These are phyloP conservation scores for Eimeria praecox DNA, from an alignment of 169 alveolate species.

Conservation along the genomic window DNA sequence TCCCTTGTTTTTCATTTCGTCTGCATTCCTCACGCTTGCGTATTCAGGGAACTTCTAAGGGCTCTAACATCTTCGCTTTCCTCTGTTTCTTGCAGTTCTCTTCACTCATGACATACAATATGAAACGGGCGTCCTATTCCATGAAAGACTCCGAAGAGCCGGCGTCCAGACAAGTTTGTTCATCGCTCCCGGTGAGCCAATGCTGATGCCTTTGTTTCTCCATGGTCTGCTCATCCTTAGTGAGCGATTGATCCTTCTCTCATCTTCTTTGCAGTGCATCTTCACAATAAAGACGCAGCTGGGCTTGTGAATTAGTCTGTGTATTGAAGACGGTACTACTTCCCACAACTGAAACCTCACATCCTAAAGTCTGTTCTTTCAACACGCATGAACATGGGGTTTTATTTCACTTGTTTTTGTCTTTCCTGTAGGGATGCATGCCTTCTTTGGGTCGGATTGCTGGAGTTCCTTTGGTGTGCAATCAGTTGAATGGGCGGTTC, in stretches of 20 bases:
- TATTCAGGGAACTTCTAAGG: too few species aligned
- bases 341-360: too few species aligned
- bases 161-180: conserved; percentile 77
- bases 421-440: conserved; percentile 74
- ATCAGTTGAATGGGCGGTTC: conserved; percentile 75
- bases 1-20: neutral
- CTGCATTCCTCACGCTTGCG: too few species aligned
- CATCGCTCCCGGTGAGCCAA: conserved; percentile 78
- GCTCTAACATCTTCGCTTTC: too few species aligned
- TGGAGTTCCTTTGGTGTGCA: conserved; percentile 74
- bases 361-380: too few species aligned
- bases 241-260: neutral
- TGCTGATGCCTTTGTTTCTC: too few species aligned
- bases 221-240: too few species aligned
- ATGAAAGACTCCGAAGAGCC: conserved; percentile 66
- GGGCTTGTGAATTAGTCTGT: too few species aligned
- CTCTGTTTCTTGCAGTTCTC: conserved; percentile 56
- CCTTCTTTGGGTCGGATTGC: conserved; percentile 74
- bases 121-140: conserved; percentile 81
- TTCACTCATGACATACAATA: conserved; percentile 81
- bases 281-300: too few species aligned
- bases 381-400: neutral
- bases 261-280: too few species aligned
- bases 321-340: too few species aligned
- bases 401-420: neutral